Percentiles rank a stretch among this genome's conserved stretches.
phyloP scores from a whole-genome alignment of 352 stramenopile species.

The Globisporangium irregulare region DNA sequence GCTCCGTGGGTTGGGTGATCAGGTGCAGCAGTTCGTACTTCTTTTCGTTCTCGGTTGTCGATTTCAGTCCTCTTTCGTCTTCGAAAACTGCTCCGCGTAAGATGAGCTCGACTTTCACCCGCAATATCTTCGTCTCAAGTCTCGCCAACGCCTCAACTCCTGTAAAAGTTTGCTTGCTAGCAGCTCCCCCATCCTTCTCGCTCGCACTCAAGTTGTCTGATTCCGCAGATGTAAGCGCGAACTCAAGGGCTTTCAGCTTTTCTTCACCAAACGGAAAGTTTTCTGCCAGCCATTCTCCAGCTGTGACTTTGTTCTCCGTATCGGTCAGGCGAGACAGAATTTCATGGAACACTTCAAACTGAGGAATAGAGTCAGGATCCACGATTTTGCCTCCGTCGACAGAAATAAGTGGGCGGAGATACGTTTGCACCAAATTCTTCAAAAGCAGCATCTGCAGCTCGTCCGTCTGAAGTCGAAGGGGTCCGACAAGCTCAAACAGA shows the following conservation, averaged over 20 bases:
- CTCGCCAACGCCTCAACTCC: slow-evolving; percentile 28
- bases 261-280: slow-evolving; percentile 37
- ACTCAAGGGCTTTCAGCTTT: slow-evolving; percentile 44
- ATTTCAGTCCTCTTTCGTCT: slow-evolving; percentile 13
- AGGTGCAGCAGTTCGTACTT: slow-evolving; percentile 27
- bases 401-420: slow-evolving; percentile 1
- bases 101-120: slow-evolving; percentile 35
- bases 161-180: slow-evolving; percentile 31
- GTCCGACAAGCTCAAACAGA: slow-evolving; percentile 43
- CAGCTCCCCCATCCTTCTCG: slow-evolving; percentile 10
- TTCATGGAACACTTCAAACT: slow-evolving; percentile 32
- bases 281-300: slow-evolving; percentile 51
- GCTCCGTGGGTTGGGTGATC: slow-evolving; percentile 29
- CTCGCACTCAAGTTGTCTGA: slow-evolving; percentile 9
- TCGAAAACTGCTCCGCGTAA: slow-evolving; percentile 24
- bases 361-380: background rate
- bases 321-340: slow-evolving; percentile 31
- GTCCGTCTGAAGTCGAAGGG: slow-evolving; percentile 60
- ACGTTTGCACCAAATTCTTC: slow-evolving; percentile 54
- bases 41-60: slow-evolving; percentile 15
- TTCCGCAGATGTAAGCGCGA: slow-evolving; percentile 25
- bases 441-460: slow-evolving; percentile 74
- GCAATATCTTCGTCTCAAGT: slow-evolving; percentile 41
- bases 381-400: background rate
- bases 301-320: slow-evolving; percentile 42